Base-by-base conservation (phyloP, 257 asterid species). In the Penstemon eatonii region DNA sequence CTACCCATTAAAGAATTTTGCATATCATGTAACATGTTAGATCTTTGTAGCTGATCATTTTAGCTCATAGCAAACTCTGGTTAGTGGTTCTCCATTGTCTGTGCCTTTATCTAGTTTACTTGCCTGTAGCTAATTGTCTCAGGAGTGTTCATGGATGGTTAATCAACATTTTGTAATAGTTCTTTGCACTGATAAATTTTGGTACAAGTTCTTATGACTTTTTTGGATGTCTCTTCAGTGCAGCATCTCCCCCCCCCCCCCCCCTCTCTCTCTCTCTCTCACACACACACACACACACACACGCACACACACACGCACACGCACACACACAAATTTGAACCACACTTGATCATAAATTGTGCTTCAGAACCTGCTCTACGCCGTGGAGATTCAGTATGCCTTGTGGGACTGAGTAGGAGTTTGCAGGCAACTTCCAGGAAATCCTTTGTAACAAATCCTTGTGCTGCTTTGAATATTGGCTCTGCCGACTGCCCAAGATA, bases 391-490 rank as follows among this genome's bases (percentile, higher is more conserved):
- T 81, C 96, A 15, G 97, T 94, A 60, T 82, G 80, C 76, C 97
- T 94, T 8, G 96, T 94, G 75, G 97, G 97, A 43, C 79, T 94
- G 83, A 89, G 91, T 80, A 82, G 93, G 74, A 94, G 95, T 79
- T 81, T 94, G 60, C 99, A 87, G 74, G 97, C 96, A 71, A 91
- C 96, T 57, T 94, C 99, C 11, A 84, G 99, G 73, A 94, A 94
- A 79, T 91, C 97, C 55, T 75, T 83, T 69, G 96, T 94, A 79
- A 94, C 97, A 63, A 94, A 91, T 80, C 97, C 97, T 74, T 86
- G 87, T 51, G 96, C 96, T 78, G 88, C 96, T 75, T 68, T 94
- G 70, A 85, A 84, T 76, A 87, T 86, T 74, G 93, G 95, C 63
- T 89, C 99, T 33, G 96, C 96, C 73, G 96, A 89, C 67, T 80